Percentiles rank a stretch among this genome's conserved stretches.
Evolutionary conservation across 2,329 filamentous ascomycete species (phyloP).

Genomic region (Penicillium sp.): DNA sequence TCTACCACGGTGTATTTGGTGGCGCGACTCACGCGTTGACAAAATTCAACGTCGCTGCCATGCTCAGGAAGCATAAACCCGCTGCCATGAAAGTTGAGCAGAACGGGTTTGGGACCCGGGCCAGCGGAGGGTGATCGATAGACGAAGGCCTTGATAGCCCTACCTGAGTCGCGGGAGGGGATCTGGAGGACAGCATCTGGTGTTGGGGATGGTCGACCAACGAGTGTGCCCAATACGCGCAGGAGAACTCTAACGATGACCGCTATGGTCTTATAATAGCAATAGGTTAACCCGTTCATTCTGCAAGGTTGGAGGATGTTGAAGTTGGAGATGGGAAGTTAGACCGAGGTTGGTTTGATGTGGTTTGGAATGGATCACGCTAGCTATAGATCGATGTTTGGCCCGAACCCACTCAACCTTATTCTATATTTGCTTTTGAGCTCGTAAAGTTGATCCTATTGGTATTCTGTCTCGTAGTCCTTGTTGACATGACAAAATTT

Average conservation of each 20-base stretch:
- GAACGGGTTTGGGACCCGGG: slow-evolving; percentile 29
- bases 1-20: slow-evolving; percentile 42
- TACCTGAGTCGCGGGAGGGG: slow-evolving; percentile 32
- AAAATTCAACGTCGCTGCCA: slow-evolving; percentile 38
- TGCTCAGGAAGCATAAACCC: slow-evolving; percentile 39
- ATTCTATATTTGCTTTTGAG: not conserved
- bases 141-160: slow-evolving; percentile 37
- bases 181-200: slow-evolving; percentile 34
- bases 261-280: slow-evolving; percentile 27
- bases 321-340: not conserved
- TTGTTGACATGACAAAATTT: too few species aligned
- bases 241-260: slow-evolving; percentile 22
- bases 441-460: too few species aligned
- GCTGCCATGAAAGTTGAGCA: slow-evolving; percentile 42
- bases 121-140: slow-evolving; percentile 25
- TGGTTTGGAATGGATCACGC: slow-evolving; percentile 1
- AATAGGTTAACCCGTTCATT: slow-evolving; percentile 28
- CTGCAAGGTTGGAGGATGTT: not conserved
- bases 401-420: not conserved
- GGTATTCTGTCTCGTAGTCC: too few species aligned
- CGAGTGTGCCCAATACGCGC: slow-evolving; percentile 23
- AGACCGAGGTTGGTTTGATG: slow-evolving; percentile 11
- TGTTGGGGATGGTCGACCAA: slow-evolving; percentile 13
- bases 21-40: slow-evolving; percentile 27
- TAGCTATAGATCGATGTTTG: slow-evolving; percentile 2